Evolutionary conservation across 2,329 filamentous ascomycete species (phyloP).

Genomic region (Purpureocillium takamizusanense): DNA sequence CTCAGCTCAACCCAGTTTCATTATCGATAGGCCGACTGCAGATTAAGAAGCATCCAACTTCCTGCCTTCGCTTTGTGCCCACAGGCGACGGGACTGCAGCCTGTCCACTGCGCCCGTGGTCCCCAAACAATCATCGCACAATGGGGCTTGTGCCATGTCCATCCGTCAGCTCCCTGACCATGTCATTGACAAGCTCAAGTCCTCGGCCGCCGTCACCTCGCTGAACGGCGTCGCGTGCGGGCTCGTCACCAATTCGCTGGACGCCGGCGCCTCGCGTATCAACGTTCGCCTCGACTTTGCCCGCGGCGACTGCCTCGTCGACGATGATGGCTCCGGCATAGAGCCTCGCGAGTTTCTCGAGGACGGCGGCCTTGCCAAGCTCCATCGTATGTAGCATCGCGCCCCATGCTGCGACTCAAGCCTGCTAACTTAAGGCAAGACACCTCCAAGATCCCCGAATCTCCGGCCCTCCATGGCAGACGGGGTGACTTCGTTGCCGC

Average conservation of each 20-base stretch:
- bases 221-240: constrained; percentile 63
- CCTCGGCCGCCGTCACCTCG: constrained; percentile 69
- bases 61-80: too few relatives aligned
- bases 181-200: constrained; percentile 72
- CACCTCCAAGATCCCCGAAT: constrained; percentile 61
- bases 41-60: too few relatives aligned
- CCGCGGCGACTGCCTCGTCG: constrained; percentile 67
- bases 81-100: too few relatives aligned
- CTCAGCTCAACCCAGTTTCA: too few relatives aligned
- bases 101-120: too few relatives aligned
- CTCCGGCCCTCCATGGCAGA: constrained; percentile 48
- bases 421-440: too few relatives aligned
- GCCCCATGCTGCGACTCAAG: too few relatives aligned
- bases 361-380: constrained; percentile 61
- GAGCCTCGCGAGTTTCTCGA: constrained; percentile 60
- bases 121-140: neutral
- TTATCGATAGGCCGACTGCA: too few relatives aligned
- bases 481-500: constrained; percentile 71
- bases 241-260: constrained; percentile 75
- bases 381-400: constrained; percentile 51
- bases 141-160: constrained; percentile 35
- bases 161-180: constrained; percentile 63
- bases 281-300: constrained; percentile 64
- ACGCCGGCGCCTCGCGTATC: constrained; percentile 63
- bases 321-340: constrained; percentile 82